Evolutionary conservation across 2,329 filamentous ascomycete species (phyloP).

Genomic region (Lasiodiplodia theobromae): DNA sequence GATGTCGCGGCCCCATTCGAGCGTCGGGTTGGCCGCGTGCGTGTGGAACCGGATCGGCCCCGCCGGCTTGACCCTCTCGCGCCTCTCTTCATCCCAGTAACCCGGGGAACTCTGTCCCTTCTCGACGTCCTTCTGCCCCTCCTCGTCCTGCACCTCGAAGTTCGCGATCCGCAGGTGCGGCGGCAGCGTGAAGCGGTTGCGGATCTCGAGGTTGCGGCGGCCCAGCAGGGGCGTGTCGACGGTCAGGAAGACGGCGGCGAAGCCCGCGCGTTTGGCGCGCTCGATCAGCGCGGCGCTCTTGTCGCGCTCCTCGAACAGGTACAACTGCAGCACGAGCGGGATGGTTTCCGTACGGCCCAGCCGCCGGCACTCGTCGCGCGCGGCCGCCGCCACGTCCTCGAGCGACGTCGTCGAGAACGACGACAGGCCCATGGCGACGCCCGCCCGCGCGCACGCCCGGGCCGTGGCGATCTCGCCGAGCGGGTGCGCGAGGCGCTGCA

Average conservation of each 20-base stretch:
- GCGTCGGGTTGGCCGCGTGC: slow-evolving; percentile 27
- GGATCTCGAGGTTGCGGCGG: slow-evolving; percentile 60
- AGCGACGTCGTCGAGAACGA: slow-evolving; percentile 52
- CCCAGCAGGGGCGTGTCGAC: slow-evolving; percentile 65
- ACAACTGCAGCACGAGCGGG: slow-evolving; percentile 67
- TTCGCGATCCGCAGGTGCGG: slow-evolving; percentile 8
- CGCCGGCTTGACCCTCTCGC: slow-evolving; percentile 43
- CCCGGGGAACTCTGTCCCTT: slow-evolving; percentile 73
- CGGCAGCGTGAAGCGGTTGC: slow-evolving; percentile 49
- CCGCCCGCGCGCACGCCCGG: slow-evolving; percentile 47
- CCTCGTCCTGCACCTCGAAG: slow-evolving; percentile 38
- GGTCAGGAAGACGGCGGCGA: slow-evolving; percentile 64
- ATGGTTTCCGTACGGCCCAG: slow-evolving; percentile 41
- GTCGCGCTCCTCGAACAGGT: slow-evolving; percentile 63
- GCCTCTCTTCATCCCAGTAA: slow-evolving; percentile 62
- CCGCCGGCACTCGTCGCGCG: slow-evolving; percentile 39
- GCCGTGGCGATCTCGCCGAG: slow-evolving; percentile 54
- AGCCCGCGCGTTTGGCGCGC: slow-evolving; percentile 54
- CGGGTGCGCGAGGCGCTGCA: slow-evolving; percentile 53
- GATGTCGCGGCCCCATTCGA: slow-evolving; percentile 57
- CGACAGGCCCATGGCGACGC: slow-evolving; percentile 47
- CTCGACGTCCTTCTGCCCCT: slow-evolving; percentile 66
- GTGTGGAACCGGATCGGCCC: slow-evolving; percentile 9
- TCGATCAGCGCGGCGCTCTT: slow-evolving; percentile 59
- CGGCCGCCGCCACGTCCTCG: slow-evolving; percentile 54